phyloP scores from a whole-genome alignment of 306 rosid species.

The Calophaca sinica region DNA sequence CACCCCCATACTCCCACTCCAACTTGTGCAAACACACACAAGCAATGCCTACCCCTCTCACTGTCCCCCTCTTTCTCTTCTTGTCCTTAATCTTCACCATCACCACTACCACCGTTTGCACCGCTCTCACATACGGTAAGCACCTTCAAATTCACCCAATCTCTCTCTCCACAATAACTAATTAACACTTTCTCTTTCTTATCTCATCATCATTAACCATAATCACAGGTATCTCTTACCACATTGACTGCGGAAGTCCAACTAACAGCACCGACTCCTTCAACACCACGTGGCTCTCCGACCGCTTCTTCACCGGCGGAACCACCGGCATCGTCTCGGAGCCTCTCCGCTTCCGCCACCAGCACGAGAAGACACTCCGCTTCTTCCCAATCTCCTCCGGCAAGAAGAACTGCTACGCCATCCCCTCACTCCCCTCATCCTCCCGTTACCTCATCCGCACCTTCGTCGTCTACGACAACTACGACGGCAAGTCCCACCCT shows the following conservation, averaged over 20 bases:
- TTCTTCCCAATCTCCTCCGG: conserved; percentile 82
- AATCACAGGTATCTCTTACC: conserved; percentile 64
- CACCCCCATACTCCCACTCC: neutral
- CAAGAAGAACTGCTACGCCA: conserved; percentile 84
- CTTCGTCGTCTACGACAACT: conserved; percentile 90
- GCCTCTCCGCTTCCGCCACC: conserved; percentile 72
- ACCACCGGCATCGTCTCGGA: conserved; percentile 71
- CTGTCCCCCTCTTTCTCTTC: conserved; percentile 7
- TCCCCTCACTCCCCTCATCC: conserved; percentile 61
- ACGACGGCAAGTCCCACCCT: conserved; percentile 87
- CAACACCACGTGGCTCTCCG: conserved; percentile 77
- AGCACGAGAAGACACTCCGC: conserved; percentile 88
- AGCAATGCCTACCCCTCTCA: conserved; percentile 39
- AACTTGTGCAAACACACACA: too few species aligned
- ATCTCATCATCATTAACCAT: neutral
- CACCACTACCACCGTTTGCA: conserved; percentile 5
- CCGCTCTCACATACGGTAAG: neutral
- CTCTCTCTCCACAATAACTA: neutral
- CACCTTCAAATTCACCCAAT: too few species aligned
- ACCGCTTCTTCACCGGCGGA: conserved; percentile 90
- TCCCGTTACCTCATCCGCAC: conserved; percentile 77
- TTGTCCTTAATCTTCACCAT: neutral
- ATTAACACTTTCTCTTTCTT: neutral
- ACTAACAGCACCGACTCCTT: conserved; percentile 69
- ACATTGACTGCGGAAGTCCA: conserved; percentile 82